Percentiles rank a stretch among this genome's conserved stretches.
Conservation (phyloP, 768 basidiomycete genomes). For the Gloeostereum incarnatum region DNA sequence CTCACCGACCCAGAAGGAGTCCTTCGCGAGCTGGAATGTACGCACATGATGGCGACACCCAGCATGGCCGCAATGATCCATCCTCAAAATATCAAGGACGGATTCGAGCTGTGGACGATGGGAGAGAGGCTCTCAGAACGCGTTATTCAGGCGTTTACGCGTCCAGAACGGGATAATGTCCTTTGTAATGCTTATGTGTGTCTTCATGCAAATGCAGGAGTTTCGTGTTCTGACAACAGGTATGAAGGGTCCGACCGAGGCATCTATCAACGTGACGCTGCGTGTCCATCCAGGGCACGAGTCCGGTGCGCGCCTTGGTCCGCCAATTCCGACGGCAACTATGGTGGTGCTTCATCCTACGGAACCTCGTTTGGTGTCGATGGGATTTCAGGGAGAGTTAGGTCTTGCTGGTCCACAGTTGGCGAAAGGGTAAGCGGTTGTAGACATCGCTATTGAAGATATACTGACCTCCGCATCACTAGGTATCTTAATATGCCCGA, state of each 20-base stretch:
- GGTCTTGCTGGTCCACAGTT: conserved; percentile 14
- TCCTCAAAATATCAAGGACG: conserved; percentile 1
- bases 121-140: conserved; percentile 2
- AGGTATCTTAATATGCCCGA: conserved; percentile 17
- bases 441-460: neutral
- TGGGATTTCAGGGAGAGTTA: conserved; percentile 16
- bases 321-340: conserved; percentile 17
- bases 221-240: too few species aligned
- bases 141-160: conserved; percentile 3
- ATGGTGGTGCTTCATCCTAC: conserved; percentile 12
- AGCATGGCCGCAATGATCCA: conserved; percentile 5
- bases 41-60: conserved; percentile 7
- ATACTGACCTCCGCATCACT: too few species aligned
- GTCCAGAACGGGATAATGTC: conserved; percentile 3
- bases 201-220: neutral
- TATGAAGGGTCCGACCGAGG: conserved; percentile 23
- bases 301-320: conserved; percentile 15
- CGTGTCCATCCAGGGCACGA: conserved; percentile 10
- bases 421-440: conserved; percentile 7
- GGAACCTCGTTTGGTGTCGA: conserved; percentile 12
- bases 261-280: conserved; percentile 19
- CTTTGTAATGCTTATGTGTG: conserved; percentile 7
- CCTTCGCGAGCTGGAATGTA: conserved; percentile 3
- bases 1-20: conserved; percentile 4
- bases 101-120: conserved; percentile 7